Evolutionary conservation across 208 protist species (phyloP).

Genomic region (Angomonas ambiguus): DNA sequence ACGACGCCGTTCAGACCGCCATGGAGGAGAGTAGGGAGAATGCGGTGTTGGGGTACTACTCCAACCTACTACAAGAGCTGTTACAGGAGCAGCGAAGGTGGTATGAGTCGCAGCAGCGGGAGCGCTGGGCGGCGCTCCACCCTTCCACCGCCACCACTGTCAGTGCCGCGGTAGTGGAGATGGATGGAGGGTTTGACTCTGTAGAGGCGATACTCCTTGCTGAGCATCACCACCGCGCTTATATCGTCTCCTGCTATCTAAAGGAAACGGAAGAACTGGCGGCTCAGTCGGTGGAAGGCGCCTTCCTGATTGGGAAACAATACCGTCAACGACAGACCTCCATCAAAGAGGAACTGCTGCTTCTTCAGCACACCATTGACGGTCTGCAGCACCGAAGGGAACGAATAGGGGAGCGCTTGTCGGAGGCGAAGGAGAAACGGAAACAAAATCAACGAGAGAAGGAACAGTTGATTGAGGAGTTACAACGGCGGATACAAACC

Average conservation of each 20-base stretch:
- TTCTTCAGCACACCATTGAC: conserved; percentile 24
- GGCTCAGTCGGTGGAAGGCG: conserved; percentile 11
- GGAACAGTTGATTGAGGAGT: conserved; percentile 7
- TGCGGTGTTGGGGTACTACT: conserved; percentile 36
- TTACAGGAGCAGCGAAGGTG: conserved; percentile 35
- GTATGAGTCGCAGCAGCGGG: conserved; percentile 16
- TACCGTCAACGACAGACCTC: conserved; percentile 16
- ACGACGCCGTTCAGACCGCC: conserved; percentile 26
- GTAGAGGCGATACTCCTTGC: conserved; percentile 3
- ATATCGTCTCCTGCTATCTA: conserved; percentile 28
- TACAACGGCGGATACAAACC: conserved; percentile 1
- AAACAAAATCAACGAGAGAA: too few species aligned
- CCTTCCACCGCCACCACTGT: neutral
- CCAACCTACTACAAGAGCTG: conserved; percentile 20
- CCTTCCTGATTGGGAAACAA: conserved; percentile 19
- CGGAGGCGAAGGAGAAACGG: too few species aligned
- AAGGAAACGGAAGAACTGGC: conserved; percentile 16
- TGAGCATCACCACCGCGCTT: conserved; percentile 18
- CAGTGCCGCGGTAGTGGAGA: neutral
- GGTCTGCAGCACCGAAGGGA: too few species aligned
- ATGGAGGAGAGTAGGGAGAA: conserved; percentile 41
- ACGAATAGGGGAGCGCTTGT: too few species aligned
- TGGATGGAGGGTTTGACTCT: neutral
- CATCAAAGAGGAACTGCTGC: conserved; percentile 27
- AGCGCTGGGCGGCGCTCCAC: neutral